Percentiles rank a stretch among this genome's conserved stretches.
These are phyloP conservation scores for Boletus rubroflammeus DNA, from an alignment of 768 basidiomycete genomes.

Conservation along the genomic window DNA sequence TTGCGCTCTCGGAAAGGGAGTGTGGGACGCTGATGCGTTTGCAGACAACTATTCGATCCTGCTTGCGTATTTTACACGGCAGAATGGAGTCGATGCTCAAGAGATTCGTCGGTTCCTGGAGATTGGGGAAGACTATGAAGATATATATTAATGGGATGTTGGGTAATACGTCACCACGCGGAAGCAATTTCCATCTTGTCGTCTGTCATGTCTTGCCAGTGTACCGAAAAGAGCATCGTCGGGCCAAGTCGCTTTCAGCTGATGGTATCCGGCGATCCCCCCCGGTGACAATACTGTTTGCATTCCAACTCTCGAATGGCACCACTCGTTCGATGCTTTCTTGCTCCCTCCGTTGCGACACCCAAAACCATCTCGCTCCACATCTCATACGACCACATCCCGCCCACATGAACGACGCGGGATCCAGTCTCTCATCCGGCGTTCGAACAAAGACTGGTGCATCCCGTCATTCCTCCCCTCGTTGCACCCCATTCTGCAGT, in stretches of 20 bases:
- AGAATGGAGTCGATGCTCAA: slow-evolving; percentile 51
- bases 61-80: slow-evolving; percentile 61
- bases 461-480: background rate
- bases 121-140: slow-evolving; percentile 73
- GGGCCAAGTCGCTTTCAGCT: slow-evolving; percentile 15
- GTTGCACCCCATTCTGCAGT: background rate
- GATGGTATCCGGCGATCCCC: slow-evolving; percentile 13
- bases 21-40: background rate
- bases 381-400: background rate
- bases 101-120: slow-evolving; percentile 68
- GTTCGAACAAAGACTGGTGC: background rate
- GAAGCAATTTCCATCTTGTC: slow-evolving; percentile 5
- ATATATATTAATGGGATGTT: slow-evolving; percentile 45
- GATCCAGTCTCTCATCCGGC: background rate
- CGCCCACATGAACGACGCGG: background rate
- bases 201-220: slow-evolving; percentile 4
- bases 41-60: slow-evolving; percentile 70
- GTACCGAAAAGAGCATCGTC: slow-evolving; percentile 22
- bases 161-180: slow-evolving; percentile 14
- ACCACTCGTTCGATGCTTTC: background rate
- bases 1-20: background rate
- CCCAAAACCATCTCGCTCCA: background rate
- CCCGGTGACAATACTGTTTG: background rate
- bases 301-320: slow-evolving; percentile 23
- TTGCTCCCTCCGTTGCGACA: slow-evolving; percentile 3